A percentile compares a stretch with the other conserved stretches of the same genome.
Evolutionary conservation across 2,329 filamentous ascomycete species (phyloP).

Genomic region (Sordariomycetes sp.): DNA sequence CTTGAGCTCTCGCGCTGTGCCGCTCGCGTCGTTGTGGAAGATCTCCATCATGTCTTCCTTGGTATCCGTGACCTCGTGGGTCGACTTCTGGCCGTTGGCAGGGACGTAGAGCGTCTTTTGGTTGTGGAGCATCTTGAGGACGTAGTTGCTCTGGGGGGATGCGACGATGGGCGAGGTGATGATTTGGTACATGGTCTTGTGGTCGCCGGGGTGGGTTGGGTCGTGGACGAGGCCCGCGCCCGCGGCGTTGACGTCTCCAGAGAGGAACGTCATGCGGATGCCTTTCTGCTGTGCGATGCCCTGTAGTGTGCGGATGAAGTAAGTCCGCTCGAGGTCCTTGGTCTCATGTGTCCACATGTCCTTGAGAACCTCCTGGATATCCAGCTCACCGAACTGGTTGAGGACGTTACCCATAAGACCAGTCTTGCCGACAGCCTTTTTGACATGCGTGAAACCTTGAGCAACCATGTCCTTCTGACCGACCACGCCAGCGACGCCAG

Average conservation of each 20-base stretch:
- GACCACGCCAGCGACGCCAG: constrained; percentile 89
- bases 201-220: constrained; percentile 79
- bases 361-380: constrained; percentile 85
- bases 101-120: constrained; percentile 89
- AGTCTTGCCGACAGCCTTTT: constrained; percentile 91
- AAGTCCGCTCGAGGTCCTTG: constrained; percentile 94
- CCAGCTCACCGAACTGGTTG: constrained; percentile 93
- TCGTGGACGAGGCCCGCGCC: constrained; percentile 93
- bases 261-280: constrained; percentile 93
- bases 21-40: constrained; percentile 87
- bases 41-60: constrained; percentile 99
- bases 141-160: constrained; percentile 72
- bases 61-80: constrained; percentile 72
- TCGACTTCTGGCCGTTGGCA: constrained; percentile 70
- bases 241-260: constrained; percentile 81
- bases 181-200: constrained; percentile 99
- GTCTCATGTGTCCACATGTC: constrained; percentile 98
- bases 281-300: constrained; percentile 93
- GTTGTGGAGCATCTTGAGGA: constrained; percentile 91
- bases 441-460: constrained; percentile 87
- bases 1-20: constrained; percentile 73
- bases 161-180: constrained; percentile 91
- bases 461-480: constrained; percentile 89
- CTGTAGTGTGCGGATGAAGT: constrained; percentile 90
- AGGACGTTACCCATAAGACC: constrained; percentile 93